Evolutionary conservation across 805 yeast genomes (phyloP), one percentile per base, ranked within the genome.

Genomic region (Yamadazyma phyllophila): DNA sequence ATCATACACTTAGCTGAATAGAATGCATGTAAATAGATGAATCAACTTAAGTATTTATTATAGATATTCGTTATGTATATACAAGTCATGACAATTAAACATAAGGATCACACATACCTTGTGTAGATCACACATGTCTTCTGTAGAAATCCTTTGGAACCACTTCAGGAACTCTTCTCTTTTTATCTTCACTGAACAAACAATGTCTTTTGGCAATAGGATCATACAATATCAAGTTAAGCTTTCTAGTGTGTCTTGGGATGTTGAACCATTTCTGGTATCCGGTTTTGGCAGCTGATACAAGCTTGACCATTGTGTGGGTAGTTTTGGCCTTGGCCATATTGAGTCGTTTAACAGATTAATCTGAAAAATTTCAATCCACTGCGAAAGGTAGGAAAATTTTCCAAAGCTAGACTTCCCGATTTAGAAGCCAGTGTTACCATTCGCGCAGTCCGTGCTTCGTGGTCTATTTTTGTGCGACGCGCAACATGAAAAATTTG

Each of bases 281-380:
- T 1, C 98, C 98, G 1, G 98, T 91, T 56, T 85, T 80, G 13
- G 97, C 98, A 2, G 94, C 77, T 1, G 98, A 92, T 2, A 91
- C 73, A 51, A 92, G 77, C 65, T 89, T 88, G 47, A 92, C 85
- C 60, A 91, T 82, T 3, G 96, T 85, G 55, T 82, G 82, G 59
- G 90, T 82, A 20, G 87, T 76, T 67, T 88, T 88, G 37, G 85
- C 82, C 65, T 85, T 61, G n/a, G 67, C 66, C 67, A 63, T 48
- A 5, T 26, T 42, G 32, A 5, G n/a, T 35, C 17, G 12, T 20
- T 32, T 12, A 20, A 20, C 6, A 20, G 24, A 6, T 20, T 37
- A 30, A 29, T 27, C 35, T 41, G 44, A 24, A 41, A 33, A 41
- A 41, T 41, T 41, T 16, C 26, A n/a, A 37, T n/a, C 20, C 15